A percentile compares a stretch with the other conserved stretches of the same genome.
These are phyloP conservation scores for Solanum hybrid DNA, from an alignment of 305 asterid species.

Conservation along the genomic window DNA sequence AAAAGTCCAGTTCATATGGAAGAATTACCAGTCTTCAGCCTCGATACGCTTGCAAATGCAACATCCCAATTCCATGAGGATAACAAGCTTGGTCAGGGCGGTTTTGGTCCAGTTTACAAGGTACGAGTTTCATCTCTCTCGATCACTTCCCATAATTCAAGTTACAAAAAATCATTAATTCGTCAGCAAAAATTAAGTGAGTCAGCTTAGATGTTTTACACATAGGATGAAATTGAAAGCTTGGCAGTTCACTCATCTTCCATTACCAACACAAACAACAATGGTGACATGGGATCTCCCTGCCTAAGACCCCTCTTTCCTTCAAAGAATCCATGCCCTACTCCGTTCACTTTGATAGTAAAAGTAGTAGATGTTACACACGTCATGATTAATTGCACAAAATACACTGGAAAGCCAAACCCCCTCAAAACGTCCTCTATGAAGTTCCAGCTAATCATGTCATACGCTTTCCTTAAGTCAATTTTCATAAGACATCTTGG, in stretches of 20 bases:
- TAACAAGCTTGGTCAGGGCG: constrained; percentile 57
- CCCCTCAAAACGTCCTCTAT: background rate
- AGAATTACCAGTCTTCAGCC: constrained; percentile 36
- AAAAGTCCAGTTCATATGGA: constrained; percentile 19
- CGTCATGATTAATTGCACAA: background rate
- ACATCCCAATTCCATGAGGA: constrained; percentile 21
- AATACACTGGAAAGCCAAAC: background rate
- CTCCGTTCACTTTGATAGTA: background rate
- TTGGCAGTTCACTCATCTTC: background rate
- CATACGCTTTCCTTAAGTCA: background rate
- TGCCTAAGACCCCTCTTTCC: background rate
- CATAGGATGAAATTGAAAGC: background rate
- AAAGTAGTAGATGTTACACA: background rate
- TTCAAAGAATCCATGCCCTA: background rate
- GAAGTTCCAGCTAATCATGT: background rate
- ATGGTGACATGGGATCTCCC: background rate
- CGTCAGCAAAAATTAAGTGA: background rate
- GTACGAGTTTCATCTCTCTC: constrained; percentile 8
- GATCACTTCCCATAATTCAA: background rate
- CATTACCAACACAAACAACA: background rate
- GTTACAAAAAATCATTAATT: no score
- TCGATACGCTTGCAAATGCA: constrained; percentile 27
- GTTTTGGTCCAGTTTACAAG: constrained; percentile 54
- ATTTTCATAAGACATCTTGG: background rate
- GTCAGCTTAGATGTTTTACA: background rate